phyloP scores from a whole-genome alignment of 2,329 filamentous ascomycete genomes.

The Chrysoporthe cubensis region DNA sequence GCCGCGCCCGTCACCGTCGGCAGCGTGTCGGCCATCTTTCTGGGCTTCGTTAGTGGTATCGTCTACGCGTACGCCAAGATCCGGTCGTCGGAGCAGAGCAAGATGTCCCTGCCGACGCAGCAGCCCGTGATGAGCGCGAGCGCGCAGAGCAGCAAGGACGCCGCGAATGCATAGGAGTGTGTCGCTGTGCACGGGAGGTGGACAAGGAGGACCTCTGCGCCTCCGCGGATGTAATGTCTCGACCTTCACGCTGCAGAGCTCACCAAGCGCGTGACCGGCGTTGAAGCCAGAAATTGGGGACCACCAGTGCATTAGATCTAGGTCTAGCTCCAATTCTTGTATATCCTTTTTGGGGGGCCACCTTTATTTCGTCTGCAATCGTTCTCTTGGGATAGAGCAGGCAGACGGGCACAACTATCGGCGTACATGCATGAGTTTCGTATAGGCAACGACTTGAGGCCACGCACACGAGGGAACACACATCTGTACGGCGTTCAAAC shows the following conservation, averaged over 20 bases:
- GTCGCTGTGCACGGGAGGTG: not conserved
- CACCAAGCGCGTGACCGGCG: not conserved
- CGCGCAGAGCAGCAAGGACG: constrained; percentile 87
- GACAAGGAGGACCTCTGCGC: not conserved
- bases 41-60: constrained; percentile 90
- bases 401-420: not conserved
- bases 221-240: not conserved
- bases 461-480: not conserved
- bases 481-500: constrained; percentile 2
- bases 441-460: constrained; percentile 2
- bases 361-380: not conserved
- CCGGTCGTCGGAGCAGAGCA: constrained; percentile 70
- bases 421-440: not conserved
- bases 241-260: not conserved
- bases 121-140: constrained; percentile 82
- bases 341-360: not conserved
- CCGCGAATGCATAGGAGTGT: constrained; percentile 62
- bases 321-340: constrained; percentile 10
- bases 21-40: constrained; percentile 85
- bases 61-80: constrained; percentile 90
- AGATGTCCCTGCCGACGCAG: constrained; percentile 69
- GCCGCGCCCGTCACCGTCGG: constrained; percentile 90
- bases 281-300: not conserved
- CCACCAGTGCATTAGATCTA: not conserved
- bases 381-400: constrained; percentile 13